phyloP scores from a whole-genome alignment of 192 early-diverging fungal genomes.

The Backusella mclennaniae region DNA sequence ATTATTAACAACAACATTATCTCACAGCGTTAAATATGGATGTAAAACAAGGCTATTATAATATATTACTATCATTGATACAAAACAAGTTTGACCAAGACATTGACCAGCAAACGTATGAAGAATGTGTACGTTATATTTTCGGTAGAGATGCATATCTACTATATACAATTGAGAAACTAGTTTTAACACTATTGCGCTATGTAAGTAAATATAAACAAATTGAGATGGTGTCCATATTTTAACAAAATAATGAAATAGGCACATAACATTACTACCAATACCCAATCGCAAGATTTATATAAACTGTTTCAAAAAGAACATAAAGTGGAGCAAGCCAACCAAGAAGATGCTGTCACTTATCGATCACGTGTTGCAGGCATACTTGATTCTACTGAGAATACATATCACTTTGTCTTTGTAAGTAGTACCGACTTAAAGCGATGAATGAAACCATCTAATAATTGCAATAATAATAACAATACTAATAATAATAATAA shows the following conservation, averaged over 20 bases:
- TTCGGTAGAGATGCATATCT: slow-evolving; percentile 88
- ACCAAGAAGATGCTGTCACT: background rate
- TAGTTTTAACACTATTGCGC: slow-evolving; percentile 78
- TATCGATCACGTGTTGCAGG: slow-evolving; percentile 10
- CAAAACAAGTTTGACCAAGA: slow-evolving; percentile 78
- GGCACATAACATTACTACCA: slow-evolving; percentile 21
- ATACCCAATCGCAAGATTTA: slow-evolving; percentile 9
- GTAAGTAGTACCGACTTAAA: background rate
- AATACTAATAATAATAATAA: background rate
- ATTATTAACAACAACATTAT: background rate
- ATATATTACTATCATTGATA: slow-evolving; percentile 69
- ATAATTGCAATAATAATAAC: background rate
- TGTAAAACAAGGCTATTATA: slow-evolving; percentile 65
- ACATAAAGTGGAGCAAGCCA: slow-evolving; percentile 7
- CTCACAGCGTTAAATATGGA: slow-evolving; percentile 44
- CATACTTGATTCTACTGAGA: slow-evolving; percentile 2
- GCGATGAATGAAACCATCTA: background rate
- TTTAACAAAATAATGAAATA: background rate
- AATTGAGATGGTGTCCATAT: background rate
- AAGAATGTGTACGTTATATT: slow-evolving; percentile 81
- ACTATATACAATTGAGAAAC: slow-evolving; percentile 88
- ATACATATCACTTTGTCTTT: background rate
- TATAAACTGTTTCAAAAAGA: slow-evolving; percentile 14
- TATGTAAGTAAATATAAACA: slow-evolving; percentile 19
- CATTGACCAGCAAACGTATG: slow-evolving; percentile 78